Percentiles rank a stretch among this genome's conserved stretches.
Evolutionary conservation across 202 grass and related monocot species (phyloP).

Genomic region (Cymbopogon flexuosus): DNA sequence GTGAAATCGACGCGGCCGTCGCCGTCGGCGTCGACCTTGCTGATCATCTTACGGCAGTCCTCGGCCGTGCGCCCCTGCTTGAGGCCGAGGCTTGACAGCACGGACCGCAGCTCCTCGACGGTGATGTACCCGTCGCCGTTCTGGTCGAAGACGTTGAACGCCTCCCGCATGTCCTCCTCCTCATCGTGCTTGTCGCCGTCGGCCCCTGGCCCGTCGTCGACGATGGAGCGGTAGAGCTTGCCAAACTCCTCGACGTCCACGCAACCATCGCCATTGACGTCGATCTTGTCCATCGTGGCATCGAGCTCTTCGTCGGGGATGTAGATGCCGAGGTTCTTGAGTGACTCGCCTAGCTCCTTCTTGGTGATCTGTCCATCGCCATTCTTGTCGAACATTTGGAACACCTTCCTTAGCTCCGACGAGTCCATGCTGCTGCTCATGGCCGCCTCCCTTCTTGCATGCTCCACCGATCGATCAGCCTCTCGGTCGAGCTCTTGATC

Average conservation of each 20-base stretch:
- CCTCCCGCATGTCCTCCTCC: slow-evolving; percentile 63
- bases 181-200: slow-evolving; percentile 17
- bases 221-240: slow-evolving; percentile 62
- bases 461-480: not conserved
- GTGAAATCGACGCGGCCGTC: slow-evolving; percentile 76
- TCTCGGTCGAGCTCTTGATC: not conserved
- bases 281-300: slow-evolving; percentile 66
- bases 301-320: slow-evolving; percentile 64
- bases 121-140: slow-evolving; percentile 87
- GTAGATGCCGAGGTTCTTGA: slow-evolving; percentile 69
- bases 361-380: slow-evolving; percentile 67
- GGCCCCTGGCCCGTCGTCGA: slow-evolving; percentile 31
- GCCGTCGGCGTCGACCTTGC: slow-evolving; percentile 66
- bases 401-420: slow-evolving; percentile 59
- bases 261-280: slow-evolving; percentile 66
- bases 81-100: slow-evolving; percentile 68
- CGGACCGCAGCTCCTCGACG: slow-evolving; percentile 71
- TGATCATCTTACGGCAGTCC: slow-evolving; percentile 78
- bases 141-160: slow-evolving; percentile 84
- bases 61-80: slow-evolving; percentile 68
- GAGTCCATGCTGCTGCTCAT: slow-evolving; percentile 39
- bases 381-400: slow-evolving; percentile 87
- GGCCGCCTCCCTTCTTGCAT: slow-evolving; percentile 5
- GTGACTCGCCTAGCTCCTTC: slow-evolving; percentile 66
- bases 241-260: slow-evolving; percentile 81